Base-by-base conservation (phyloP, 1,284 basidiomycete genomes). In the Tranzscheliella williamsii region DNA sequence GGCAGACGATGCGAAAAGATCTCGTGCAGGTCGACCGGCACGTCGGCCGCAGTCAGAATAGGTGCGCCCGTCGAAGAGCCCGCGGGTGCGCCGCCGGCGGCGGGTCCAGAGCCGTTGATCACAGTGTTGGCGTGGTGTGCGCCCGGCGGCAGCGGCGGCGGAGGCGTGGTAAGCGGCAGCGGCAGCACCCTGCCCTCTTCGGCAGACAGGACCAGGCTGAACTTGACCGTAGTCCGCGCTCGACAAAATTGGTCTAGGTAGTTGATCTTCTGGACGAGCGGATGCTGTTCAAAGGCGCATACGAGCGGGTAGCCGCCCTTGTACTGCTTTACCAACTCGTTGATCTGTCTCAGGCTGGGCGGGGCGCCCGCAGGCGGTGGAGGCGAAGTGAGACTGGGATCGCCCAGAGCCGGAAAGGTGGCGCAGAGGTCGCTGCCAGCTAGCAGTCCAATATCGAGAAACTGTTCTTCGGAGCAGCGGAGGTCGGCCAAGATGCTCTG, bases 1-100 rank as follows among this genome's bases (percentile, higher is more conserved):
- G 95, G 94, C 15, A 99, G 83, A 27, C 91, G 87, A 76, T 90
- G 84, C 3, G 92, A 95, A 80, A 97, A 98, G 62, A 98, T 88
- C 42, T 96, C 92, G 75, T 95, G 89, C 29, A 99, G 81, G 79
- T 98, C 94, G 33, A 81, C 79, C 1, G 94, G 94, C 27, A 98
- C 86, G 68, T 97, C 94, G 20, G 87, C 85, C 0, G 87, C 84
- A 0, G 89, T 90, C 37, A 87, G 67, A 34, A 77, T 78, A 24
- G 84, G 67, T 85, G 86, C 29, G 50, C 40, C 51, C 42, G 42
- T 52, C 33, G 67, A 31, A 63, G 75, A 51, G 85, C 84, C 73
- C 84, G 84, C 60, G 80, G 83, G 24, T 79, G 78, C 62, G 82
- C 82, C 13, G 81, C 81, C 66, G 83, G 84, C 17, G 78, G 68